Percentiles rank a stretch among this genome's conserved stretches.
Evolutionary conservation across 2,329 filamentous ascomycete genomes (phyloP).

Genomic region (Aureobasidium sp.): DNA sequence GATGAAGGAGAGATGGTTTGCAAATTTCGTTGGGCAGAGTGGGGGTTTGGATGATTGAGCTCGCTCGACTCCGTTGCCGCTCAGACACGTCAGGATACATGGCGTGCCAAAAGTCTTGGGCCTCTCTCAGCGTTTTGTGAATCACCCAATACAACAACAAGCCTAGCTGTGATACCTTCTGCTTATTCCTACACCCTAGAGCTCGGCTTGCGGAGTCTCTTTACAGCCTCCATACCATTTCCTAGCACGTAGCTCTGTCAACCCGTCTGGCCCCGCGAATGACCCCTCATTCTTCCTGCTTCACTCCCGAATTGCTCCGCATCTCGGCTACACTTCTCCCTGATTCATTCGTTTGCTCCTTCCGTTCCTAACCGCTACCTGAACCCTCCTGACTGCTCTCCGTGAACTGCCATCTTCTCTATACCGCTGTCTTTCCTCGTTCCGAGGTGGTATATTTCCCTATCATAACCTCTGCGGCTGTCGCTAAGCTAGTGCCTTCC

Average conservation of each 20-base stretch:
- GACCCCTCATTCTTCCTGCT: constrained; percentile 21
- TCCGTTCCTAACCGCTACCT: background rate
- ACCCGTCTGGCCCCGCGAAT: constrained; percentile 16
- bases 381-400: background rate
- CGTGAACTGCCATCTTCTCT: background rate
- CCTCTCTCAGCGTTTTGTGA: too few relatives aligned
- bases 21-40: too few relatives aligned
- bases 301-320: constrained; percentile 17
- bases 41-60: too few relatives aligned
- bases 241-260: background rate
- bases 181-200: too few relatives aligned
- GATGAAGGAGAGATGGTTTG: too few relatives aligned
- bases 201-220: too few relatives aligned
- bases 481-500: background rate
- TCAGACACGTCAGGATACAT: too few relatives aligned
- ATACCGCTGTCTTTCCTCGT: constrained; percentile 7
- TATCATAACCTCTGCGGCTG: background rate
- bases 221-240: constrained; percentile 5
- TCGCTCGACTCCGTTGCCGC: too few relatives aligned
- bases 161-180: too few relatives aligned
- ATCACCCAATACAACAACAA: too few relatives aligned
- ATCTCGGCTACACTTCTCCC: background rate
- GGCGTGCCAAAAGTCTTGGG: too few relatives aligned
- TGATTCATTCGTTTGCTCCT: background rate
- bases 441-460: constrained; percentile 6